These are phyloP conservation scores for Dalechampia spathulata DNA, from an alignment of 441 rosid species.

Conservation along the genomic window DNA sequence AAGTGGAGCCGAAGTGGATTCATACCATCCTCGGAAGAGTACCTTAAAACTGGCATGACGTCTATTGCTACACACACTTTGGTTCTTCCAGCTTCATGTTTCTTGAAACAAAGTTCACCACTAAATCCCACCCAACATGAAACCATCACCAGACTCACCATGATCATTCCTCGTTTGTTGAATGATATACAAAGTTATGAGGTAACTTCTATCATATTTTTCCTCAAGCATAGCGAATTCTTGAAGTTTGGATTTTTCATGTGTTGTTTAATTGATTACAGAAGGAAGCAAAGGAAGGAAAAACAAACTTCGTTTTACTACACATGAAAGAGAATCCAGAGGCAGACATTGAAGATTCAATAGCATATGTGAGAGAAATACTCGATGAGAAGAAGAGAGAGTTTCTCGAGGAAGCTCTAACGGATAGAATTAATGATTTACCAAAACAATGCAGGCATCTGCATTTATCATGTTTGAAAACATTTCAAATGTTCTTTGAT, in stretches of 20 bases:
- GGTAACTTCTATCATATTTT: slow-evolving; percentile 20
- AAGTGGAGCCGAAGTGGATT: slow-evolving; percentile 38
- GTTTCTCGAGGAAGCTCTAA: slow-evolving; percentile 34
- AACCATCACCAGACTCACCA: slow-evolving; percentile 35
- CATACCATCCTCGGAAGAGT: slow-evolving; percentile 32
- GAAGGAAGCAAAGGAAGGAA: slow-evolving; percentile 55
- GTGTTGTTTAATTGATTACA: slow-evolving; percentile 7
- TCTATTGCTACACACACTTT: slow-evolving; percentile 44
- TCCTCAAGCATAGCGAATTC: neutral
- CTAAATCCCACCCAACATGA: slow-evolving; percentile 28
- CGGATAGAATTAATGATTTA: slow-evolving; percentile 27
- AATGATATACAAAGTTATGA: slow-evolving; percentile 55
- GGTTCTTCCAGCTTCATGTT: slow-evolving; percentile 40
- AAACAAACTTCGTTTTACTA: slow-evolving; percentile 40
- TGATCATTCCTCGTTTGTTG: slow-evolving; percentile 44
- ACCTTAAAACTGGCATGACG: slow-evolving; percentile 39
- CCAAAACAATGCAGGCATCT: slow-evolving; percentile 34
- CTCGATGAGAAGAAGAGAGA: slow-evolving; percentile 32
- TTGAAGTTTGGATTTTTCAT: neutral
- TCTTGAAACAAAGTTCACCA: slow-evolving; percentile 16
- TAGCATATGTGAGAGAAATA: slow-evolving; percentile 25
- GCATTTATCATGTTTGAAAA: slow-evolving; percentile 39
- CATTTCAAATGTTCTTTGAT: slow-evolving; percentile 57
- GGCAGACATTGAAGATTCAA: slow-evolving; percentile 33
- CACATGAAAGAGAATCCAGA: slow-evolving; percentile 37